phyloP scores from a whole-genome alignment of 768 basidiomycete species.

The Gloeophyllum trabeum region DNA sequence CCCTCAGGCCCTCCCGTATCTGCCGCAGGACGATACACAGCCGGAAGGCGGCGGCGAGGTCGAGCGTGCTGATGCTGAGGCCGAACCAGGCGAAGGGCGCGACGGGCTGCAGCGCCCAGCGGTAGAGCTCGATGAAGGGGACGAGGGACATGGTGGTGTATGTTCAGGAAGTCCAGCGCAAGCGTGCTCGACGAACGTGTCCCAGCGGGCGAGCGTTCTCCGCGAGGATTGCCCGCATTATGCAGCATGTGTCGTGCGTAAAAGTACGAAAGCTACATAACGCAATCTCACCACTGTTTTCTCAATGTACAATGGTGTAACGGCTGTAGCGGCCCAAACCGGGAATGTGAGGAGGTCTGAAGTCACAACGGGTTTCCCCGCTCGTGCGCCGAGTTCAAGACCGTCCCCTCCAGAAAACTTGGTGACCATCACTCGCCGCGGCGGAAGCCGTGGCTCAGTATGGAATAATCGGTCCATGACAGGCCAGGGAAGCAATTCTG shows the following conservation, averaged over 20 bases:
- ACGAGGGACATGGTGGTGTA: slow-evolving; percentile 21
- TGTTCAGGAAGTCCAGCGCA: neutral
- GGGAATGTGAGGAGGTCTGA: slow-evolving; percentile 67
- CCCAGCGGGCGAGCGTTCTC: no score
- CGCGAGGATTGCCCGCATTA: no score
- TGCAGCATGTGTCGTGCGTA: no score
- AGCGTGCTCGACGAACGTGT: neutral
- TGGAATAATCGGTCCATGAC: slow-evolving; percentile 81
- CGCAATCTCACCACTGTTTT: no score
- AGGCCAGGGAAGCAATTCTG: slow-evolving; percentile 91
- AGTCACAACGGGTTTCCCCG: slow-evolving; percentile 43
- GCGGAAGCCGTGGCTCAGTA: slow-evolving; percentile 52
- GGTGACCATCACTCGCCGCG: slow-evolving; percentile 61
- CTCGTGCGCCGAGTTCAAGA: slow-evolving; percentile 89
- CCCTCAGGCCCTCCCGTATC: slow-evolving; percentile 38
- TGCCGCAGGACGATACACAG: slow-evolving; percentile 63
- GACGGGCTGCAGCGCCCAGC: slow-evolving; percentile 42
- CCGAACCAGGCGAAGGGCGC: slow-evolving; percentile 63
- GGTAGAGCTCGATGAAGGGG: slow-evolving; percentile 36
- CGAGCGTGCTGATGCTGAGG: slow-evolving; percentile 45
- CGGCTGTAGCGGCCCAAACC: slow-evolving; percentile 75
- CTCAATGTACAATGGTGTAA: slow-evolving; percentile 38
- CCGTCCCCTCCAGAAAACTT: slow-evolving; percentile 94
- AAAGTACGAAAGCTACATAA: no score
- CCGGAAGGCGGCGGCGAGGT: slow-evolving; percentile 55